phyloP scores from a whole-genome alignment of 345 rosid genomes.

The Eucalyptus viminalis region DNA sequence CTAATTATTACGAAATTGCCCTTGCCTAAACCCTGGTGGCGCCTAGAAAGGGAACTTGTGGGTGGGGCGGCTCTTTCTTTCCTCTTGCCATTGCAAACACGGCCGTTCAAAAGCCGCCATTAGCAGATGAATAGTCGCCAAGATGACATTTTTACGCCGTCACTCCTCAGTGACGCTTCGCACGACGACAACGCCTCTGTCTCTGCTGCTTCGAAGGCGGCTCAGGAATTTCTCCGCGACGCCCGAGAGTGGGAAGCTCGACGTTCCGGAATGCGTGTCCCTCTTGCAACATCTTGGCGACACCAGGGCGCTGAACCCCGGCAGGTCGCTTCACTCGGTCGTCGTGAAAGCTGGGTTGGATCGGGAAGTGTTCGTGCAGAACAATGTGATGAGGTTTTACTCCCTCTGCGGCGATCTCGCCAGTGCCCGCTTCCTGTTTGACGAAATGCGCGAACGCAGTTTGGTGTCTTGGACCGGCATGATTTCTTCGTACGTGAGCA shows the following conservation, averaged over 20 bases:
- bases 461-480: background rate
- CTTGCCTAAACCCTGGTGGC: background rate
- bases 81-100: background rate
- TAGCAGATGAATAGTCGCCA: background rate
- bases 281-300: background rate
- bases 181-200: background rate
- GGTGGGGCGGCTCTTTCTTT: background rate
- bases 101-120: background rate
- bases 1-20: background rate
- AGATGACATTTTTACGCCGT: background rate
- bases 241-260: background rate
- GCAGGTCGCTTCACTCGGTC: background rate
- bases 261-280: background rate
- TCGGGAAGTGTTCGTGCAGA: background rate
- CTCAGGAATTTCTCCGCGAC: background rate
- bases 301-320: background rate
- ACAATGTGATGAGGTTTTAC: background rate
- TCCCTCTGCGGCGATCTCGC: background rate
- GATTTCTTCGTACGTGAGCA: background rate
- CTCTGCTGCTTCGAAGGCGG: background rate
- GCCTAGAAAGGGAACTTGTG: background rate
- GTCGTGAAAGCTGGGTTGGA: background rate
- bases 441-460: slow-evolving; percentile 4
- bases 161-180: background rate
- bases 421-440: slow-evolving; percentile 7